Conservation (phyloP, 345 rosid species). For the Acer saccharum region DNA sequence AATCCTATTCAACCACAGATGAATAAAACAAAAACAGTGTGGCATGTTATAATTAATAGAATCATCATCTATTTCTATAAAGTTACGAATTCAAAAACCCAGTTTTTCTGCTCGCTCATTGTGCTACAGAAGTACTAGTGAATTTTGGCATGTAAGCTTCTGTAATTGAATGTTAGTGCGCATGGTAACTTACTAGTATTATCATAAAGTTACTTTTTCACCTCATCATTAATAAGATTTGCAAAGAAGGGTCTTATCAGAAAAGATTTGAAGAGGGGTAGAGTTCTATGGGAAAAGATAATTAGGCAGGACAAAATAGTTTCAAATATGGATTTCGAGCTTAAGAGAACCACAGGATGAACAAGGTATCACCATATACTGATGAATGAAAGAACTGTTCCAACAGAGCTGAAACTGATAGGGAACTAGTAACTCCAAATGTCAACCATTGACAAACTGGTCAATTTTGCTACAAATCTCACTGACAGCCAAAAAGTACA, state of each 20-base stretch:
- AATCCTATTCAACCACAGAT: background rate
- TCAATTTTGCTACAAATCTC: background rate
- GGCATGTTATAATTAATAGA: background rate
- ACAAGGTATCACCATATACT: no score
- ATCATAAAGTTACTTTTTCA: background rate
- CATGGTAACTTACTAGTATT: background rate
- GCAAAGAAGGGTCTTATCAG: background rate
- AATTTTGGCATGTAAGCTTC: background rate
- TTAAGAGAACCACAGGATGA: background rate
- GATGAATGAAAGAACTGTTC: background rate
- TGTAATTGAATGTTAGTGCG: background rate
- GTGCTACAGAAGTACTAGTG: background rate
- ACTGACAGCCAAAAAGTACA: background rate
- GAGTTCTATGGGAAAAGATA: background rate
- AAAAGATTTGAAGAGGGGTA: background rate
- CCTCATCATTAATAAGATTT: background rate
- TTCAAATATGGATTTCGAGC: background rate
- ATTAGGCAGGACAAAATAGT: background rate
- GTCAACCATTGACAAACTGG: background rate
- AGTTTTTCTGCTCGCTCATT: background rate
- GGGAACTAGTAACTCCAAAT: background rate
- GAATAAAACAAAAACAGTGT: background rate
- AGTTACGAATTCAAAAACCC: background rate
- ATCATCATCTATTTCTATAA: background rate
- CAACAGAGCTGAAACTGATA: conserved; percentile 2